Evolutionary conservation across 1,284 basidiomycete species (phyloP).

Genomic region (Pseudozyma sp.): DNA sequence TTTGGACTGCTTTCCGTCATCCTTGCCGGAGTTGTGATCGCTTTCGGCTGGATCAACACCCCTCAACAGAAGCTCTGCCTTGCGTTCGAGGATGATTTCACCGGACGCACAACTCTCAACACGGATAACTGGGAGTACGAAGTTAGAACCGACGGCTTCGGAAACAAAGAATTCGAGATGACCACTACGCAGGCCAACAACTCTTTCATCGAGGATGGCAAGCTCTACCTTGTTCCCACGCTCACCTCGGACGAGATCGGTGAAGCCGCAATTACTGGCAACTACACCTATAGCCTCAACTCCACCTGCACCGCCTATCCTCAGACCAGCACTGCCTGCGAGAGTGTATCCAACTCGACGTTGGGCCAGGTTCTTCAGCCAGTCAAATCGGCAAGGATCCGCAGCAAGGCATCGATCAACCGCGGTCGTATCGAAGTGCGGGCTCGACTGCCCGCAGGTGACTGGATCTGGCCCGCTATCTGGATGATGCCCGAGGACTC

Average conservation of each 20-base stretch:
- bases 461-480: slow-evolving; percentile 84
- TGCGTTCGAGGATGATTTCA: slow-evolving; percentile 26
- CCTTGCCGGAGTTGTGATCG: slow-evolving; percentile 26
- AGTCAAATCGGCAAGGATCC: slow-evolving; percentile 81
- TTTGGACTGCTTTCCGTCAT: slow-evolving; percentile 27
- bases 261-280: slow-evolving; percentile 75
- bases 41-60: slow-evolving; percentile 37
- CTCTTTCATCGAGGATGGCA: slow-evolving; percentile 80
- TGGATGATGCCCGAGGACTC: slow-evolving; percentile 81
- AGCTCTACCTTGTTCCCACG: slow-evolving; percentile 85
- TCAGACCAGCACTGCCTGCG: slow-evolving; percentile 70
- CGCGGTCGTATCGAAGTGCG: slow-evolving; percentile 85
- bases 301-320: slow-evolving; percentile 76
- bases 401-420: slow-evolving; percentile 77
- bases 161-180: slow-evolving; percentile 89
- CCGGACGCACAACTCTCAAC: slow-evolving; percentile 22
- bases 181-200: slow-evolving; percentile 81
- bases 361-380: slow-evolving; percentile 77
- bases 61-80: slow-evolving; percentile 35
- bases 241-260: slow-evolving; percentile 83
- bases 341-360: slow-evolving; percentile 70
- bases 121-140: slow-evolving; percentile 76
- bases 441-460: slow-evolving; percentile 79
- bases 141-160: slow-evolving; percentile 85
- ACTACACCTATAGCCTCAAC: slow-evolving; percentile 82